phyloP scores from a whole-genome alignment of 441 rosid genomes.

The Geranium incanum region DNA sequence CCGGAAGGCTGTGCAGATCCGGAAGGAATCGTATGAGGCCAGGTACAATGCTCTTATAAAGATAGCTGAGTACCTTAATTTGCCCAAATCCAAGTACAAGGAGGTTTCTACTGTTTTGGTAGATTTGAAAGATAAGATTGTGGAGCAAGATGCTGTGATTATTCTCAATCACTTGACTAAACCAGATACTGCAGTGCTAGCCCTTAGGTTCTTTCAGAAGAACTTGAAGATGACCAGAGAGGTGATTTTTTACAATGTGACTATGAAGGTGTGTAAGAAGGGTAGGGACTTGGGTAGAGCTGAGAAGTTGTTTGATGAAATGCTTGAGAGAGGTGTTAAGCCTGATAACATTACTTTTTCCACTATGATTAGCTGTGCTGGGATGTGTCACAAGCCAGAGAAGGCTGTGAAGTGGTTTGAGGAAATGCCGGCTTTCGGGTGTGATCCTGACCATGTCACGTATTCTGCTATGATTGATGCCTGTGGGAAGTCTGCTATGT shows the following conservation, averaged over 20 bases:
- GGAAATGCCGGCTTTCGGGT: neutral
- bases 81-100: neutral
- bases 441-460: neutral
- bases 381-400: neutral
- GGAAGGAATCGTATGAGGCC: neutral
- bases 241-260: neutral
- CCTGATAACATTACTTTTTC: neutral
- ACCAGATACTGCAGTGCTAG: neutral
- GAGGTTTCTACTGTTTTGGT: neutral
- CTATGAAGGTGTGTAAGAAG: slow-evolving; percentile 4
- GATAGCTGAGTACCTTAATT: neutral
- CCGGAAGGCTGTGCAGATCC: neutral
- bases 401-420: neutral
- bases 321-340: slow-evolving; percentile 2
- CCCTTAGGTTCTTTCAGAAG: neutral
- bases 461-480: slow-evolving; percentile 4
- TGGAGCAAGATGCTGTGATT: slow-evolving; percentile 5
- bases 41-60: neutral
- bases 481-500: neutral
- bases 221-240: neutral
- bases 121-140: neutral
- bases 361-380: neutral
- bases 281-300: neutral
- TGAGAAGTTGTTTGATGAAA: neutral
- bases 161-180: neutral